Evolutionary conservation across 2,329 filamentous ascomycete species (phyloP), one percentile per base, ranked within the genome.

Genomic region (Myotisia sp.): DNA sequence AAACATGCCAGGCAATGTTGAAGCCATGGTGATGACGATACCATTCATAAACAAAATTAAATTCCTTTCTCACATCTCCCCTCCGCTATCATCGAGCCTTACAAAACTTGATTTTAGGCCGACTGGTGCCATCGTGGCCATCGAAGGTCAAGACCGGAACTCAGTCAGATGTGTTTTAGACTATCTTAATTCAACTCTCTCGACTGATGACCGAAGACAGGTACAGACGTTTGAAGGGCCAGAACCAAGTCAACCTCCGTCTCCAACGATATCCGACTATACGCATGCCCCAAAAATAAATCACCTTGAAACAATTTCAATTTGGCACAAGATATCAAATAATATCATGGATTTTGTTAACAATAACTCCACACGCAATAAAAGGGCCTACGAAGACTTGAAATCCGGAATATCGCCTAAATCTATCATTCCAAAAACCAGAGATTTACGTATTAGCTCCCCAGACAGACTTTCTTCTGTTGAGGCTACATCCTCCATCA

Each of bases 91-190:
- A 4, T 46, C 48, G 1, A 45, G 48, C 52, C 22, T 2, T 24
- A 24, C 9, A 38, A 47, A 46, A 3, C 46, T 52, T 26, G 40
- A 8, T 19, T 24, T n/a, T n/a, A n/a, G n/a, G n/a, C n/a, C n/a
- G n/a, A n/a, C n/a, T n/a, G 86, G 87, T 0, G 72, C 80, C 0
- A 70, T 94, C 23, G 76, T 95, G 41, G 79, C 82, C 0, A 63
- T 95, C 18, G 87, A 95, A 55, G 86, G 86, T 1, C 67, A 78
- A 12, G 70, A 77, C 37, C 54, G 61, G 2, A 64, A 70, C 6
- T 71, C 81, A 3, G 75, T 82, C 3, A 60, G 66, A 3, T 68
- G 71, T 12, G 71, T 93, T 13, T 68, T 79, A 36, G 64, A 67
- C 21, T 77, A 76, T 45, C 62, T 92, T 47, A 65, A 60, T 38